Conservation (phyloP, 1,284 basidiomycete genomes). For the Trichosporon sp. region DNA sequence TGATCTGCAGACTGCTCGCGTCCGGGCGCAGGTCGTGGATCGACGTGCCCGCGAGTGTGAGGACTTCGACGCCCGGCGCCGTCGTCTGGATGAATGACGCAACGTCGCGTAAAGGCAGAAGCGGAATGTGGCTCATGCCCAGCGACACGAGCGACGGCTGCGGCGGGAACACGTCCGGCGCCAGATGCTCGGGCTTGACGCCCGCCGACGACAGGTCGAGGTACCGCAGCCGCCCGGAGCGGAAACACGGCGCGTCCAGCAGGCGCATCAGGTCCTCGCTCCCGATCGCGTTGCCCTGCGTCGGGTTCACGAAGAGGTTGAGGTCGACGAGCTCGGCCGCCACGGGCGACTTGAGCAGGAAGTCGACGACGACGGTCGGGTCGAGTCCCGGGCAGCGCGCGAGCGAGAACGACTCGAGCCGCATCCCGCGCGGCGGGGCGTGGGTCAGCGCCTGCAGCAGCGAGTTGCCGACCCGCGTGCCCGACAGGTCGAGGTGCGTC, state of each 20-base stretch:
- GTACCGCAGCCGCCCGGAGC: slow-evolving; percentile 69
- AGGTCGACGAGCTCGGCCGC: slow-evolving; percentile 64
- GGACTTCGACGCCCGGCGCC: slow-evolving; percentile 74
- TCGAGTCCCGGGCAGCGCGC: slow-evolving; percentile 81
- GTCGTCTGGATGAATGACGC: slow-evolving; percentile 65
- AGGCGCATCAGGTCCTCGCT: slow-evolving; percentile 66
- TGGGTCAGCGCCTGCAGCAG: slow-evolving; percentile 51
- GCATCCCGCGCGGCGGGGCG: slow-evolving; percentile 57
- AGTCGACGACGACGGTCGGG: slow-evolving; percentile 68
- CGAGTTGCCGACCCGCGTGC: slow-evolving; percentile 66
- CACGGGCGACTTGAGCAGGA: slow-evolving; percentile 68
- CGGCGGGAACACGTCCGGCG: slow-evolving; percentile 54
- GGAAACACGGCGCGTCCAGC: slow-evolving; percentile 76
- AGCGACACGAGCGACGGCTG: slow-evolving; percentile 78
- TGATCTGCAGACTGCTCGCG: slow-evolving; percentile 51
- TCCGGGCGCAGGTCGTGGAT: slow-evolving; percentile 57
- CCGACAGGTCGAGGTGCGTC: slow-evolving; percentile 53
- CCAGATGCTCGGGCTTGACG: slow-evolving; percentile 60
- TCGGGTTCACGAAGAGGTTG: slow-evolving; percentile 82
- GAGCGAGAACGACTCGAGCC: slow-evolving; percentile 75
- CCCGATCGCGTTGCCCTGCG: slow-evolving; percentile 75
- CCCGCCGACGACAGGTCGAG: slow-evolving; percentile 84
- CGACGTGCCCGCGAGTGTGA: slow-evolving; percentile 74
- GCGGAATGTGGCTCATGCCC: slow-evolving; percentile 78
- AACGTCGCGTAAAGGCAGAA: slow-evolving; percentile 64